Conservation (phyloP, 805 yeast species). For the Ogataea paraovalis region DNA sequence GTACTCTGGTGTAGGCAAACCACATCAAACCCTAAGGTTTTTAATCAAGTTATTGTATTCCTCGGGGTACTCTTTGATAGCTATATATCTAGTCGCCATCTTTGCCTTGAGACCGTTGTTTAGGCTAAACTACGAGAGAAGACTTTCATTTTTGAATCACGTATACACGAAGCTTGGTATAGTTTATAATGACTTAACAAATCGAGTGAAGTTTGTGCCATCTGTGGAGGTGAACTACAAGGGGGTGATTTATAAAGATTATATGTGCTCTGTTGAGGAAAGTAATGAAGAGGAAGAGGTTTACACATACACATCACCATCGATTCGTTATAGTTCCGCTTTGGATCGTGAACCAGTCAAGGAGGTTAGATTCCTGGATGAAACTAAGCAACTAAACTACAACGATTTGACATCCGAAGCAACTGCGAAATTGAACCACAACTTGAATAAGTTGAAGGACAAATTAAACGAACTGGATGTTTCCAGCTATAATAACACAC, state of each 20-base stretch:
- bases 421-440: constrained; percentile 18
- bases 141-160: constrained; percentile 31
- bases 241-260: constrained; percentile 34
- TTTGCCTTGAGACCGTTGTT: constrained; percentile 39
- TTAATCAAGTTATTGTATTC: constrained; percentile 30
- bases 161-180: constrained; percentile 27
- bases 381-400: constrained; percentile 8
- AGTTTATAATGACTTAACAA: constrained; percentile 26
- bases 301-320: background rate
- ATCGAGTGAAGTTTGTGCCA: constrained; percentile 33
- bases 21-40: constrained; percentile 28
- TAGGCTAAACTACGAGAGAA: constrained; percentile 35
- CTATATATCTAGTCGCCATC: constrained; percentile 30
- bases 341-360: constrained; percentile 7
- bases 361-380: constrained; percentile 26
- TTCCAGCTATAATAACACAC: constrained; percentile 20
- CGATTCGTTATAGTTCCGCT: background rate
- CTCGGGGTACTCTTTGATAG: constrained; percentile 33
- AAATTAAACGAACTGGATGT: constrained; percentile 26
- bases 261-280: constrained; percentile 27
- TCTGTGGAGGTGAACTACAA: constrained; percentile 40
- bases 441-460: constrained; percentile 27
- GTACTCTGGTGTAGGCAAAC: constrained; percentile 5
- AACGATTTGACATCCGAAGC: constrained; percentile 10
- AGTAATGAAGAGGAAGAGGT: constrained; percentile 12